A percentile compares a stretch with the other conserved stretches of the same genome.
These are phyloP conservation scores for Pseudofabraea citricarpa DNA, from an alignment of 2,329 filamentous ascomycete species.

Conservation along the genomic window DNA sequence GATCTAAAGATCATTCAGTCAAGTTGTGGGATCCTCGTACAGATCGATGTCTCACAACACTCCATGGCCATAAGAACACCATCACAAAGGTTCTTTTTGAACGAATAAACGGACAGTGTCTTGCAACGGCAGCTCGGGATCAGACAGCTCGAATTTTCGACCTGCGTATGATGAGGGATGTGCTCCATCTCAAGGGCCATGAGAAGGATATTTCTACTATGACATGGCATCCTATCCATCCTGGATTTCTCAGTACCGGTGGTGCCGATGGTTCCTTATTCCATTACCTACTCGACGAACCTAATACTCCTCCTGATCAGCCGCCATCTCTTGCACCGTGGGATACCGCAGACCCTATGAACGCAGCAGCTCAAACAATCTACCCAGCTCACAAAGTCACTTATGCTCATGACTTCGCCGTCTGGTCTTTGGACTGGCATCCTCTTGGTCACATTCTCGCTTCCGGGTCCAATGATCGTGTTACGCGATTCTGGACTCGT, in stretches of 20 bases:
- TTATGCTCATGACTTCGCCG: slow-evolving; percentile 88
- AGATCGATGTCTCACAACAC: slow-evolving; percentile 81
- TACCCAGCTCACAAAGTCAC: slow-evolving; percentile 83
- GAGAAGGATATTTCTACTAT: slow-evolving; percentile 94
- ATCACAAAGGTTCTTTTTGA: slow-evolving; percentile 93
- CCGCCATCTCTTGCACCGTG: slow-evolving; percentile 74
- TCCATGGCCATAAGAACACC: slow-evolving; percentile 96
- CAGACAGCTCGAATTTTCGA: slow-evolving; percentile 93
- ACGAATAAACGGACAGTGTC: slow-evolving; percentile 72
- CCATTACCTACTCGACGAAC: slow-evolving; percentile 95
- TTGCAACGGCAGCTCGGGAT: slow-evolving; percentile 90
- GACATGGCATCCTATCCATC: slow-evolving; percentile 89
- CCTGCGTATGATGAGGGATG: slow-evolving; percentile 96
- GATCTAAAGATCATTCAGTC: slow-evolving; percentile 94
- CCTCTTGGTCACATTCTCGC: slow-evolving; percentile 92
- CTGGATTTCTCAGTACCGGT: slow-evolving; percentile 83
- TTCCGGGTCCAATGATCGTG: slow-evolving; percentile 92
- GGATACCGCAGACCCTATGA: slow-evolving; percentile 74
- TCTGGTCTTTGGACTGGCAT: slow-evolving; percentile 98
- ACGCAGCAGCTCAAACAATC: slow-evolving; percentile 82
- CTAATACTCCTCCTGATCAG: slow-evolving; percentile 74
- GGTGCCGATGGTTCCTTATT: slow-evolving; percentile 85
- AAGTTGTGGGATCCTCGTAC: slow-evolving; percentile 98
- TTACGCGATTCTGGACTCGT: slow-evolving; percentile 95
- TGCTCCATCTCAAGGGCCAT: slow-evolving; percentile 86